Evolutionary conservation across 345 rosid genomes (phyloP).

Genomic region (Eutrema japonicum): DNA sequence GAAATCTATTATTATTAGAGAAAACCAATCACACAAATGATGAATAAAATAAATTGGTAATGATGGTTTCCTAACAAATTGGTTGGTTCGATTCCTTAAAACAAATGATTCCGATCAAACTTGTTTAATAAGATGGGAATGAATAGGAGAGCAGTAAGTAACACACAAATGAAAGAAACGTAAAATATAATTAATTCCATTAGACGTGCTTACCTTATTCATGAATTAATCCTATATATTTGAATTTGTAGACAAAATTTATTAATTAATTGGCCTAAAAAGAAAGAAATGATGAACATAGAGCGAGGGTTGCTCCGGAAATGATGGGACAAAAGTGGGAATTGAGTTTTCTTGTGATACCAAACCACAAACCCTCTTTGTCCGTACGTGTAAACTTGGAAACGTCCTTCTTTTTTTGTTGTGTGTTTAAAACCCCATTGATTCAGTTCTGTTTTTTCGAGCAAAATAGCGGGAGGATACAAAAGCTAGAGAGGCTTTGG

Average conservation of each 20-base stretch:
- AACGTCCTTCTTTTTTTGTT: not conserved
- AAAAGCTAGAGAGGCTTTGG: constrained; percentile 14
- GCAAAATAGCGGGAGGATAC: constrained; percentile 2
- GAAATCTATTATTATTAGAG: not conserved
- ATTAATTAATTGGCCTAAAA: not conserved
- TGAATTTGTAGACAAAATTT: too few relatives aligned
- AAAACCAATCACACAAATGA: not conserved
- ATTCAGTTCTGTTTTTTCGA: not conserved
- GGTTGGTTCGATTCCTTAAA: constrained; percentile 3
- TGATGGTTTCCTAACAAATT: constrained; percentile 13
- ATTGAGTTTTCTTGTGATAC: constrained; percentile 28
- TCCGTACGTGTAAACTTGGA: not conserved
- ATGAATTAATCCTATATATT: too few relatives aligned
- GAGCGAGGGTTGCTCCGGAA: constrained; percentile 39
- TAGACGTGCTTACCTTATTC: constrained; percentile 40
- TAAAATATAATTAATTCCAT: not conserved
- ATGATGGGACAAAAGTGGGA: constrained; percentile 44
- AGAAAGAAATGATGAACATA: not conserved
- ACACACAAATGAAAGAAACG: constrained; percentile 23
- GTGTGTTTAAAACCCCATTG: not conserved
- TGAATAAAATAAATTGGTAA: not conserved
- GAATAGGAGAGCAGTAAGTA: constrained; percentile 40
- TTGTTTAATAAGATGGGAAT: not conserved
- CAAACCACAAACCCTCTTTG: constrained; percentile 29
- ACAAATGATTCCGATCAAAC: not conserved